These are phyloP conservation scores for Lactarius evosmus DNA, from an alignment of 768 basidiomycete genomes.

Conservation along the genomic window DNA sequence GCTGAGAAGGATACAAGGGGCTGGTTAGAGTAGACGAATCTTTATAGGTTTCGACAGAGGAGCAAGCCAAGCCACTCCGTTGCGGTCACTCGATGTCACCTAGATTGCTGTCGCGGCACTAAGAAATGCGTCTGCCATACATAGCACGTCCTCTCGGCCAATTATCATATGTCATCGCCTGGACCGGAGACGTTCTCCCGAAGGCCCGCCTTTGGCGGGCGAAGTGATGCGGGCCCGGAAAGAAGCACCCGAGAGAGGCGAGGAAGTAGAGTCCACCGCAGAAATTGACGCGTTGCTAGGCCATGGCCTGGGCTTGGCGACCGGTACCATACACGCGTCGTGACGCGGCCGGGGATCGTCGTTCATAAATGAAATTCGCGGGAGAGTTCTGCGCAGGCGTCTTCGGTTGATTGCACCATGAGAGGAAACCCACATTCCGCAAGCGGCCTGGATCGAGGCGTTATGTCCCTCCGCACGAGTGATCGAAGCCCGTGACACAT, in stretches of 20 bases:
- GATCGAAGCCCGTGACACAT: neutral
- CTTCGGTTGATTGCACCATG: neutral
- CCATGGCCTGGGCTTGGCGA: neutral
- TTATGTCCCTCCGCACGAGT: neutral
- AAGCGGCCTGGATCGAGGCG: neutral
- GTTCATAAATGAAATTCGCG: neutral
- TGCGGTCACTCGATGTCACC: neutral
- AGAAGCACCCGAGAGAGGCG: neutral
- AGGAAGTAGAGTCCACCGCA: neutral
- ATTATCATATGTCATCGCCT: neutral
- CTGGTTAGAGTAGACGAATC: neutral
- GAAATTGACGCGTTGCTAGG: neutral
- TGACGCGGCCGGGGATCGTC: neutral
- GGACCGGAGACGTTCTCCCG: neutral
- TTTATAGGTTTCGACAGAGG: neutral
- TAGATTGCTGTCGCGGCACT: neutral
- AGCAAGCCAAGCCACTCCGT: neutral
- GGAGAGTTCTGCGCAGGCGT: neutral
- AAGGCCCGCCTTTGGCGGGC: neutral
- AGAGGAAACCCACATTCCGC: neutral
- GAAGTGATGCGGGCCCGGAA: neutral
- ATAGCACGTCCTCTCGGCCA: neutral
- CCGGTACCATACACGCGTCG: neutral
- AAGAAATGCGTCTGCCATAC: neutral
- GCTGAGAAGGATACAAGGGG: neutral